A percentile compares a stretch with the other conserved stretches of the same genome.
Conservation (phyloP, 202 grass and related monocot species). For the Zizania palustris region DNA sequence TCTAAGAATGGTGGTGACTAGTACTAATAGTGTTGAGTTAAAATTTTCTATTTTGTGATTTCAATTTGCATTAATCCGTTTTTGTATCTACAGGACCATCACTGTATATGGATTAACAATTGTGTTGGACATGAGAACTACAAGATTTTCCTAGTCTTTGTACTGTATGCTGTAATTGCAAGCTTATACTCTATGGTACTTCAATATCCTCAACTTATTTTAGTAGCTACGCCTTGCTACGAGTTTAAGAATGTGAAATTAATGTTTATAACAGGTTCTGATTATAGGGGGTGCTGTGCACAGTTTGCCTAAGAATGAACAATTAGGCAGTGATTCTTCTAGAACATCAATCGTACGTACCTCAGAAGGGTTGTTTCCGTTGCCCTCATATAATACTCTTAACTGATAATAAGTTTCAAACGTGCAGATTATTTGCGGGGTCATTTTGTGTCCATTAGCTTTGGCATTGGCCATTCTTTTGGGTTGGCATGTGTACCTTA, state of each 20-base stretch:
- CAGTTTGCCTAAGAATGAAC: slow-evolving; percentile 58
- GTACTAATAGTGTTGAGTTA: not conserved
- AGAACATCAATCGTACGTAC: slow-evolving; percentile 89
- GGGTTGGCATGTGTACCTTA: slow-evolving; percentile 91
- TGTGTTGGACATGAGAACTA: slow-evolving; percentile 96
- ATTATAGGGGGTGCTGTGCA: slow-evolving; percentile 65
- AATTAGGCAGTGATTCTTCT: slow-evolving; percentile 61
- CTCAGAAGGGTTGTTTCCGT: slow-evolving; percentile 36
- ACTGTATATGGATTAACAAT: slow-evolving; percentile 99
- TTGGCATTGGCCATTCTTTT: slow-evolving; percentile 68
- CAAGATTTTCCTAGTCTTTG: slow-evolving; percentile 78
- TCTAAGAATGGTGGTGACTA: slow-evolving; percentile 72
- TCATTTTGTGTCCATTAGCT: slow-evolving; percentile 70
- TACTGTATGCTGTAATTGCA: slow-evolving; percentile 83
- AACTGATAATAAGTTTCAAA: slow-evolving; percentile 15
- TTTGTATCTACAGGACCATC: slow-evolving; percentile 71
- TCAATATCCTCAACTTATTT: slow-evolving; percentile 38
- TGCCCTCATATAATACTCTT: slow-evolving; percentile 9
- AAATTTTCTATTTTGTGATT: slow-evolving; percentile 14
- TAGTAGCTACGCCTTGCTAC: slow-evolving; percentile 21
- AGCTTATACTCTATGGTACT: slow-evolving; percentile 85
- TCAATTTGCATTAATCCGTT: not conserved
- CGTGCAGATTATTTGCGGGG: slow-evolving; percentile 75
- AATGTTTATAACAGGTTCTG: slow-evolving; percentile 62
- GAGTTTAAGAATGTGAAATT: slow-evolving; percentile 32